phyloP scores from a whole-genome alignment of 208 protist species.

The Crithidia expoeki region DNA sequence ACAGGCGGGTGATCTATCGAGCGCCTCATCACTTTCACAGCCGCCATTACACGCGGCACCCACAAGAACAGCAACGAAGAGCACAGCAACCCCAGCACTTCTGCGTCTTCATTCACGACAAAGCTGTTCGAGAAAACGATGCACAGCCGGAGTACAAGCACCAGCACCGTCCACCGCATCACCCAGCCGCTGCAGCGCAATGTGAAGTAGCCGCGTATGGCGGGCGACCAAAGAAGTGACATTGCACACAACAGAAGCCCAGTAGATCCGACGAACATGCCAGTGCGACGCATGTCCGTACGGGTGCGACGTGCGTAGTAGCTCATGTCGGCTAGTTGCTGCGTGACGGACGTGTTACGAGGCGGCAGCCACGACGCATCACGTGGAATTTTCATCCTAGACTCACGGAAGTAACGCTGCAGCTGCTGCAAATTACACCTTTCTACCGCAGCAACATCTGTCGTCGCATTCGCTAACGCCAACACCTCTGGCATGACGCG shows the following conservation, averaged over 20 bases:
- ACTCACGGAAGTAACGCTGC: slow-evolving; percentile 41
- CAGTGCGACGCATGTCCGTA: slow-evolving; percentile 47
- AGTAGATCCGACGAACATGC: slow-evolving; percentile 55
- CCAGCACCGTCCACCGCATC: slow-evolving; percentile 35
- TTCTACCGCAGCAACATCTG: slow-evolving; percentile 44
- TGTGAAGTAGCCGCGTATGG: slow-evolving; percentile 26
- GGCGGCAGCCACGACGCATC: slow-evolving; percentile 14
- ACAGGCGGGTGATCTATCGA: background rate
- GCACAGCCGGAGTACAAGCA: slow-evolving; percentile 54
- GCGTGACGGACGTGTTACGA: slow-evolving; percentile 14
- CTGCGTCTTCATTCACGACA: slow-evolving; percentile 71
- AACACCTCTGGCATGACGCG: slow-evolving; percentile 89
- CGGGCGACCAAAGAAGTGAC: slow-evolving; percentile 43
- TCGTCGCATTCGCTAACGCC: slow-evolving; percentile 47
- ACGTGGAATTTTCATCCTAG: slow-evolving; percentile 31
- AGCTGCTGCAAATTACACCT: slow-evolving; percentile 64
- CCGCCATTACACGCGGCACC: slow-evolving; percentile 16
- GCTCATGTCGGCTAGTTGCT: slow-evolving; percentile 52
- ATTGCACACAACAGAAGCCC: slow-evolving; percentile 48
- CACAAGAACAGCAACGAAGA: slow-evolving; percentile 31
- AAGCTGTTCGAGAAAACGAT: slow-evolving; percentile 80
- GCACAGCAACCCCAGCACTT: slow-evolving; percentile 41
- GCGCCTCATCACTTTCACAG: background rate
- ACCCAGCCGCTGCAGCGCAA: slow-evolving; percentile 20
- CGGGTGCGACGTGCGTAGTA: slow-evolving; percentile 49